Conservation (phyloP, 495 filamentous ascomycete genomes). For the Neurospora sp. region DNA sequence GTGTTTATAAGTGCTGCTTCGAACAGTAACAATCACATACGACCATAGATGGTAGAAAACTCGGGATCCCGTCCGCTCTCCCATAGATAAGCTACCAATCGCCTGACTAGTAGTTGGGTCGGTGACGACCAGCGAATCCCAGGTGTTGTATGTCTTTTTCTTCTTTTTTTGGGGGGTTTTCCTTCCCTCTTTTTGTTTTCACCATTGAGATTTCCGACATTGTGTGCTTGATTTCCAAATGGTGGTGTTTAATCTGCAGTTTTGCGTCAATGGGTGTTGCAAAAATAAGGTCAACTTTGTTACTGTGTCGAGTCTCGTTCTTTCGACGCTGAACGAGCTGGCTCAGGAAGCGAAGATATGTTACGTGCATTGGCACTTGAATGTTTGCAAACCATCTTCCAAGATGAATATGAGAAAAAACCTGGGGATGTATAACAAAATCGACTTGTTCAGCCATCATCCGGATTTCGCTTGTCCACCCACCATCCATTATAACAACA, state of each 20-base stretch:
- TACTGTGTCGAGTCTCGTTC: neutral
- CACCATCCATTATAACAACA: neutral
- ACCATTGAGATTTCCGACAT: neutral
- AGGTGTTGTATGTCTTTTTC: constrained; percentile 35
- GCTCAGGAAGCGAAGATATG: neutral
- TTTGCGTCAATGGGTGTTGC: neutral
- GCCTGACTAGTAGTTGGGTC: constrained; percentile 37
- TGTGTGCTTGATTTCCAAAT: neutral
- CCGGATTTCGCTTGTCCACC: neutral
- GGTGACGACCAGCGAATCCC: constrained; percentile 31
- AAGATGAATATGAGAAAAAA: neutral
- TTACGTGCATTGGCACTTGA: neutral
- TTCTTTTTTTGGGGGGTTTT: no score
- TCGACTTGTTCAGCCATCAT: neutral
- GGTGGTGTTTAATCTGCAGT: neutral
- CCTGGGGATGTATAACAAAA: neutral
- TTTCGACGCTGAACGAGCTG: neutral
- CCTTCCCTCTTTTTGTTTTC: no score
- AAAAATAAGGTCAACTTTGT: neutral
- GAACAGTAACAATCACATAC: neutral
- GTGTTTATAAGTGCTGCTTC: neutral
- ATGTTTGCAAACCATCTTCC: neutral
- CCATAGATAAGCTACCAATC: neutral
- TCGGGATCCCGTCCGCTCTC: neutral
- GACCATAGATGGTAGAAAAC: neutral